Conservation (phyloP, 805 yeast species). For the Pichia gijzeniarum region DNA sequence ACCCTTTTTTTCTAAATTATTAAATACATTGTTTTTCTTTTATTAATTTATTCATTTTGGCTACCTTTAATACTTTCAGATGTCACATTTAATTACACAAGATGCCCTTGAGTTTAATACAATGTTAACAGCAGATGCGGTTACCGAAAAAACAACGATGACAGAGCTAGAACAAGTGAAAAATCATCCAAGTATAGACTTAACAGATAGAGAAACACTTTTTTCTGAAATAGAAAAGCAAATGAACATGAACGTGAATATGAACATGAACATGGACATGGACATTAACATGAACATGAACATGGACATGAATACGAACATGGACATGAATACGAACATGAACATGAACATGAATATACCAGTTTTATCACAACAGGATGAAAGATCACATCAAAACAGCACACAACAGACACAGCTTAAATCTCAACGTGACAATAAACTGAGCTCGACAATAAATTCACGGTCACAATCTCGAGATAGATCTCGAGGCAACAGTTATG, state of each 20-base stretch:
- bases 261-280: too few species aligned
- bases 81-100: conserved; percentile 3
- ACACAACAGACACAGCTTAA: neutral
- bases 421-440: neutral
- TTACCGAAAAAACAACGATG: neutral
- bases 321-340: conserved; percentile 9
- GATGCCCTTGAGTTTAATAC: conserved; percentile 3
- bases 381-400: neutral
- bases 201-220: neutral
- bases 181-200: neutral
- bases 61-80: neutral
- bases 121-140: neutral
- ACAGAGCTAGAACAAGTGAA: conserved; percentile 1
- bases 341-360: neutral
- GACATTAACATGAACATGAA: conserved; percentile 11
- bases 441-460: neutral
- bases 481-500: conserved; percentile 3
- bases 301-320: conserved; percentile 7
- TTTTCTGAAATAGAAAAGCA: conserved; percentile 9
- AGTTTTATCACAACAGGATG: neutral
- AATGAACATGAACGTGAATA: conserved; percentile 1
- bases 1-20: neutral
- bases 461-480: conserved; percentile 1
- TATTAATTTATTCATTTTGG: neutral
- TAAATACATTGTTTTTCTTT: neutral